Percentiles rank a stretch among this genome's conserved stretches.
phyloP scores from a whole-genome alignment of 176 grass and related monocot species.

The Triticum aestivum region IWGSC_CS_RefSeq_v2.1 NC_057798.1:514158123-514158622 shows the following conservation, averaged over 20 bases:
- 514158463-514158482: neutral
- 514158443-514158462: neutral
- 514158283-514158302: constrained; percentile 27
- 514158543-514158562: too few relatives aligned
- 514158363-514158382: neutral
- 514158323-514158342: constrained; percentile 22
- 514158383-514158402: constrained; percentile 40
- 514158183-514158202: neutral
- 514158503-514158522: too few relatives aligned
- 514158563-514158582: too few relatives aligned
- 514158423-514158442: neutral
- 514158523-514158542: too few relatives aligned
- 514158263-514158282: neutral
- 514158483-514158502: neutral
- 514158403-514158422: constrained; percentile 19
- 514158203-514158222: constrained; percentile 7
- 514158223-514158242: constrained; percentile 58
- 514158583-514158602: too few relatives aligned
- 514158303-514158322: constrained; percentile 34
- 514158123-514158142: neutral
- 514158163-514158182: neutral
- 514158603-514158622: too few relatives aligned
- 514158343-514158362: constrained; percentile 34
- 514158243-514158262: constrained; percentile 39
- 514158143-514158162: neutral